Percentiles rank a stretch among this genome's conserved stretches.
Conservation (phyloP, 179 eudicot genomes). For the Silene noctiflora region DNA sequence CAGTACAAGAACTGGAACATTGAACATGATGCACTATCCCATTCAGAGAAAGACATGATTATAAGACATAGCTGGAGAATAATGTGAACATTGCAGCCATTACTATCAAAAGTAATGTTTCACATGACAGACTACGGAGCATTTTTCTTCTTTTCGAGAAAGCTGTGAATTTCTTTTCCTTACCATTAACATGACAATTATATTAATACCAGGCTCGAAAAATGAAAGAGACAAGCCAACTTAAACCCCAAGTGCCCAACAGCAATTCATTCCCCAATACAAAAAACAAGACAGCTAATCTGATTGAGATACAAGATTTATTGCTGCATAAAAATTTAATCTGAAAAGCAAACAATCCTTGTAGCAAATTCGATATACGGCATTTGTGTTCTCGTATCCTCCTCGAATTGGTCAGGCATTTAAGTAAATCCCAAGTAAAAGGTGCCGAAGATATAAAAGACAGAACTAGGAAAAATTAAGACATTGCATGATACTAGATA, state of each 20-base stretch:
- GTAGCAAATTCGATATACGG: conserved; percentile 4
- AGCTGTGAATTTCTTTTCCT: conserved; percentile 3
- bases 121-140: conserved; percentile 3
- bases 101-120: background rate
- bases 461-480: background rate
- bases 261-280: background rate
- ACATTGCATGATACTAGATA: background rate
- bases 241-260: no score
- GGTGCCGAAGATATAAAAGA: no score
- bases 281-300: background rate
- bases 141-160: background rate
- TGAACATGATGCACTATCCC: background rate
- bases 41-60: background rate
- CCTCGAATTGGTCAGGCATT: background rate
- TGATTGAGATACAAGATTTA: background rate
- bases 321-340: background rate
- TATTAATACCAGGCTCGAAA: background rate
- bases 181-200: background rate
- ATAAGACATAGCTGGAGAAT: conserved; percentile 2
- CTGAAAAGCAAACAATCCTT: background rate
- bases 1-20: background rate
- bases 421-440: background rate
- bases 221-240: background rate
- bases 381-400: background rate
- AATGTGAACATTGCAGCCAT: background rate